Percentiles rank a stretch among this genome's conserved stretches.
phyloP scores from a whole-genome alignment of 1,139 yeast species.

The Pichia sp. region DNA sequence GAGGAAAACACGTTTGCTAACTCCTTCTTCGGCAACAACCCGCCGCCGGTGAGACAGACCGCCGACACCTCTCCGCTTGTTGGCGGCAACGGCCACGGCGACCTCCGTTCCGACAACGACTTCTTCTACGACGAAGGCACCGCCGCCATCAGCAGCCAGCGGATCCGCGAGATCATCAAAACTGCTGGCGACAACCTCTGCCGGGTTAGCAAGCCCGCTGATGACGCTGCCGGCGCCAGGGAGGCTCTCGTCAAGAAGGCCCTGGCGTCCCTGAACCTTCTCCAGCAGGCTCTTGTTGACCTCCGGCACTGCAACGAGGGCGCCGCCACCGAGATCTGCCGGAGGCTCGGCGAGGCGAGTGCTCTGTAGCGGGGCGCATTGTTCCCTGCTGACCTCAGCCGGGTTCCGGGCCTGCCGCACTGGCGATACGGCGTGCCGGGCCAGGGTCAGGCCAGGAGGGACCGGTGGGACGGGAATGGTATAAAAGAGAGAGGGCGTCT shows the following conservation, averaged over 20 bases:
- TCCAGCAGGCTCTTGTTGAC: neutral
- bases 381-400: too few relatives aligned
- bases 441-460: neutral
- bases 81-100: neutral
- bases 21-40: slow-evolving; percentile 4
- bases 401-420: neutral
- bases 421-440: neutral
- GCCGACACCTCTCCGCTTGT: slow-evolving; percentile 10
- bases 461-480: neutral
- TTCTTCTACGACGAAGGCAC: neutral
- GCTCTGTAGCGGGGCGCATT: neutral
- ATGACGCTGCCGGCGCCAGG: neutral
- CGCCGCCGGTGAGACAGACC: slow-evolving; percentile 3
- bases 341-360: slow-evolving; percentile 8
- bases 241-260: neutral
- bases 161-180: neutral
- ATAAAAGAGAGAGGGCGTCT: neutral
- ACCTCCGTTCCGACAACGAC: neutral
- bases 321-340: slow-evolving; percentile 1
- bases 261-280: neutral
- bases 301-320: slow-evolving; percentile 5
- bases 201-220: neutral
- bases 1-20: slow-evolving; percentile 12
- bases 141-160: neutral
- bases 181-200: neutral